Evolutionary conservation across 352 stramenopile species (phyloP).

Genomic region (Globisporangium irregulare): DNA sequence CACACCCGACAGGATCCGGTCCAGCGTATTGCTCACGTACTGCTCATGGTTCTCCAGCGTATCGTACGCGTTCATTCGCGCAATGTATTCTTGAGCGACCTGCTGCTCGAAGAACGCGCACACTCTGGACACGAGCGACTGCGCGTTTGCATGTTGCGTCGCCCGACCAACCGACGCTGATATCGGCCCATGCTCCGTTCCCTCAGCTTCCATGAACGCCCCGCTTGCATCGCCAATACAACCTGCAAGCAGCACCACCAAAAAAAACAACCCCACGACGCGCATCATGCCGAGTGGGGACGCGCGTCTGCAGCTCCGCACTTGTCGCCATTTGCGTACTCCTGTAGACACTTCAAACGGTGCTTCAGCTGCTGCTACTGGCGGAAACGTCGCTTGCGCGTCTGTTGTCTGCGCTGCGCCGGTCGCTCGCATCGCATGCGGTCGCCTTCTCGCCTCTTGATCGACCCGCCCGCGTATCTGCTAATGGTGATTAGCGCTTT

Average conservation of each 20-base stretch:
- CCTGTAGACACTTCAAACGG: not conserved
- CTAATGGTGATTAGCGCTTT: not conserved
- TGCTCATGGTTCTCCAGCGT: slow-evolving; percentile 29
- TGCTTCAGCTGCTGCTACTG: not conserved
- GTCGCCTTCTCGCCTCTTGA: not conserved
- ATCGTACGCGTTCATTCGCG: slow-evolving; percentile 31
- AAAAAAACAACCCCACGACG: slow-evolving; percentile 5
- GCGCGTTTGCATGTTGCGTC: not conserved
- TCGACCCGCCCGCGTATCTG: not conserved
- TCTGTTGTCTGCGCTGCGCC: not conserved
- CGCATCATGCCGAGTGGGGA: not conserved
- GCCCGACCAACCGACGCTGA: not conserved
- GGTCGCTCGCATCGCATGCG: slow-evolving; percentile 12
- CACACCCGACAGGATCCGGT: slow-evolving; percentile 4
- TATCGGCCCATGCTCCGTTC: not conserved
- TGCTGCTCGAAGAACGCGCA: slow-evolving; percentile 38
- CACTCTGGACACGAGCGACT: not conserved
- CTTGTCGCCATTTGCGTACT: not conserved
- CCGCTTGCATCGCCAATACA: not conserved
- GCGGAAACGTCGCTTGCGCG: not conserved
- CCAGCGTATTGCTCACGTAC: slow-evolving; percentile 23
- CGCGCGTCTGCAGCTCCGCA: not conserved
- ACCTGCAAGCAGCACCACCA: not conserved
- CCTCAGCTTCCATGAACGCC: not conserved
- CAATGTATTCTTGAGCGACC: slow-evolving; percentile 37